A percentile compares a stretch with the other conserved stretches of the same genome.
Evolutionary conservation across 179 eudicot species (phyloP).

Genomic region (Beta corolliflora): DNA sequence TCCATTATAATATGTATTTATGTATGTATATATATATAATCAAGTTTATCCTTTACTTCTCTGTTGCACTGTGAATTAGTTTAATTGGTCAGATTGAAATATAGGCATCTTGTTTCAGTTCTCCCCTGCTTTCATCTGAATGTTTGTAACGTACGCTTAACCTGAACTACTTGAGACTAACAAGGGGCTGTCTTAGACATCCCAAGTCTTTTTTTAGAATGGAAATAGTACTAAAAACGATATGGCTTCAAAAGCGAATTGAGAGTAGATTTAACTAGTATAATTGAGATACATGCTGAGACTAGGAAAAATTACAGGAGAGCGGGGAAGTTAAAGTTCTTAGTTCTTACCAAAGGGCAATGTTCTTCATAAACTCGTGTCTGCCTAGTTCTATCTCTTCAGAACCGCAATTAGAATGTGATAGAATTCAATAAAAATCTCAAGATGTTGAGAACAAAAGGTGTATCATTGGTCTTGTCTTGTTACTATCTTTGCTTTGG

Average conservation of each 20-base stretch:
- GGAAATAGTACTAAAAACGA: not conserved
- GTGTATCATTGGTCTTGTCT: not conserved
- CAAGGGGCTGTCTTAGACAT: no score
- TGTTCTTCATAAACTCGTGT: not conserved
- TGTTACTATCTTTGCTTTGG: not conserved
- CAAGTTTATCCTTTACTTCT: not conserved
- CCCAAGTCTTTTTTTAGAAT: no score
- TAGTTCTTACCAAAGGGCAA: not conserved
- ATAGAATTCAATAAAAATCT: not conserved
- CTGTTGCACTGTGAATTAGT: not conserved
- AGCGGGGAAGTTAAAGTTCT: no score
- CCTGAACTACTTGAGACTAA: no score
- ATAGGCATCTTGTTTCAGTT: not conserved
- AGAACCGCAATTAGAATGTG: not conserved
- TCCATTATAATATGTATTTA: no score
- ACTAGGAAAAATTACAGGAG: not conserved
- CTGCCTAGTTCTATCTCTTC: not conserved
- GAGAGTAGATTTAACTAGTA: not conserved
- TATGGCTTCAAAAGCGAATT: no score
- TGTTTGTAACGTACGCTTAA: not conserved
- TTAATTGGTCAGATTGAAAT: no score
- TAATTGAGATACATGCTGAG: not conserved
- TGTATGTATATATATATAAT: no score
- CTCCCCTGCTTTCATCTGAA: not conserved
- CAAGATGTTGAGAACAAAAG: not conserved